Percentiles rank a stretch among this genome's conserved stretches.
These are phyloP conservation scores for Aspergillus sp. DNA, from an alignment of 2,329 filamentous ascomycete species.

Conservation along the genomic window DNA sequence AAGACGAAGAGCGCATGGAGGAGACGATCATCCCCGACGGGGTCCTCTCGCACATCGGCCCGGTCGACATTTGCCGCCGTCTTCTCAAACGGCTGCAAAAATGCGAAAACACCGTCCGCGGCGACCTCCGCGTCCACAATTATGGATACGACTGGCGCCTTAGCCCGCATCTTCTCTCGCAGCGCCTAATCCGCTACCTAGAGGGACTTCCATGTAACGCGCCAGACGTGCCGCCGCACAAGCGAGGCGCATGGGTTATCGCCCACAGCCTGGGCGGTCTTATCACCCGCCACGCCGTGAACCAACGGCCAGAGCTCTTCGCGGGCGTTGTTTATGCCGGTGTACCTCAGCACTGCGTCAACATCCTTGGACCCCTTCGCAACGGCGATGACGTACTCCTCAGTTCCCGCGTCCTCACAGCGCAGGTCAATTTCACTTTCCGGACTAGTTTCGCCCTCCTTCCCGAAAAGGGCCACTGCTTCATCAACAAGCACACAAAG, in stretches of 20 bases:
- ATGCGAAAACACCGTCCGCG: slow-evolving; percentile 72
- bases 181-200: slow-evolving; percentile 73
- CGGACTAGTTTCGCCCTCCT: slow-evolving; percentile 84
- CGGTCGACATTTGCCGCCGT: slow-evolving; percentile 83
- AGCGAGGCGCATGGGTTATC: slow-evolving; percentile 76
- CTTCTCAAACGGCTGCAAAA: slow-evolving; percentile 77
- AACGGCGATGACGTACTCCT: slow-evolving; percentile 92
- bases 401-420: slow-evolving; percentile 86
- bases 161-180: slow-evolving; percentile 76
- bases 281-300: slow-evolving; percentile 86
- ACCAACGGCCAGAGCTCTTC: slow-evolving; percentile 82
- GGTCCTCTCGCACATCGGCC: slow-evolving; percentile 89
- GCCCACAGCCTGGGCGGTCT: slow-evolving; percentile 85
- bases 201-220: slow-evolving; percentile 76
- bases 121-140: slow-evolving; percentile 78
- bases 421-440: slow-evolving; percentile 90
- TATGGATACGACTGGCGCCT: slow-evolving; percentile 96
- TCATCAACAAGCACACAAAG: slow-evolving; percentile 79
- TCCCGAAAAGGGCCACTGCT: slow-evolving; percentile 85
- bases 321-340: slow-evolving; percentile 85
- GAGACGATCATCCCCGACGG: slow-evolving; percentile 82
- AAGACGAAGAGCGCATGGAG: slow-evolving; percentile 83
- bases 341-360: slow-evolving; percentile 82
- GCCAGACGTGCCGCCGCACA: slow-evolving; percentile 54
- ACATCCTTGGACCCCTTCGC: slow-evolving; percentile 85